These are phyloP conservation scores for Neurospora crassa DNA, from an alignment of 2,329 filamentous ascomycete genomes.

Conservation along the genomic window DNA sequence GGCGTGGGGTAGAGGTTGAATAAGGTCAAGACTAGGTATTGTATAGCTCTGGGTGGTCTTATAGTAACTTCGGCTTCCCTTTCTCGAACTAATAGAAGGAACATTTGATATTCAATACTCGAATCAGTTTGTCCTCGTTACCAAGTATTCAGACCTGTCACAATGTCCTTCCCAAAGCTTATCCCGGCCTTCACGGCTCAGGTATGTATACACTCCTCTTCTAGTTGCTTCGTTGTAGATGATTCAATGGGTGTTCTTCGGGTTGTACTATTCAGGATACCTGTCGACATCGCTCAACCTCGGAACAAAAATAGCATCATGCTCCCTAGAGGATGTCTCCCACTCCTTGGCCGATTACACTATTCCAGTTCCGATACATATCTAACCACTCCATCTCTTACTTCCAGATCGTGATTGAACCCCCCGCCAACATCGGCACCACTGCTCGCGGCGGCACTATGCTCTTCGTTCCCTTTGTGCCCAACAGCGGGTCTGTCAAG, in stretches of 20 bases:
- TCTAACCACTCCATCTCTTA: background rate
- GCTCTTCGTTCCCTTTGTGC: slow-evolving; percentile 21
- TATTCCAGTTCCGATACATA: background rate
- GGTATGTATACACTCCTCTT: slow-evolving; percentile 15
- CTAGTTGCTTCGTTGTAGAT: background rate
- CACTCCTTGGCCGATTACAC: background rate
- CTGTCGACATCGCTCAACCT: background rate
- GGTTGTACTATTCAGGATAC: background rate
- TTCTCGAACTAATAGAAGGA: background rate
- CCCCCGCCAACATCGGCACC: slow-evolving; percentile 22
- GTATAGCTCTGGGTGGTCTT: slow-evolving; percentile 1
- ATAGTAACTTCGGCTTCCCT: background rate
- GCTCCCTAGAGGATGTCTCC: background rate
- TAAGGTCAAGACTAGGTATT: background rate
- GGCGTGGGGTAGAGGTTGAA: background rate
- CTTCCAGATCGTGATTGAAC: slow-evolving; percentile 19
- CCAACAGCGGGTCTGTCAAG: slow-evolving; percentile 20
- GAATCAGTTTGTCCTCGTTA: background rate
- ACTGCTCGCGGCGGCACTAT: slow-evolving; percentile 21
- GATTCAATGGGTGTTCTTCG: background rate
- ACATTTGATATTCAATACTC: background rate
- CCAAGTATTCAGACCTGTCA: background rate
- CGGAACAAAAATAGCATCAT: background rate
- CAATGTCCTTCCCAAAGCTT: slow-evolving; percentile 25
- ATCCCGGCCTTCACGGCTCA: slow-evolving; percentile 31